Base-by-base conservation (phyloP, 2,329 filamentous ascomycete genomes). In the Dryadomyces quercivorus region DNA sequence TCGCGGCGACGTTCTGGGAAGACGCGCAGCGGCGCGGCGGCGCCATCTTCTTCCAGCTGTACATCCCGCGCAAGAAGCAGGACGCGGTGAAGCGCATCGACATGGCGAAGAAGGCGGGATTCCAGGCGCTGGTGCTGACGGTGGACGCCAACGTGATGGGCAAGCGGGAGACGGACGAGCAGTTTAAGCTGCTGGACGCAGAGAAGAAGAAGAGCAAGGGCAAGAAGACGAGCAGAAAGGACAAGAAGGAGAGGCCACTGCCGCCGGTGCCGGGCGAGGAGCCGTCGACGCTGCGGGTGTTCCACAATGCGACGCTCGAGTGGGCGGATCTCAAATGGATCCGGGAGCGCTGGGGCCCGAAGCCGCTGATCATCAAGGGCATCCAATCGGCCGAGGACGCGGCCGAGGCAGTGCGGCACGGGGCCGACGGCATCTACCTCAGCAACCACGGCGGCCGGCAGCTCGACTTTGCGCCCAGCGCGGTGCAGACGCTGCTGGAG, bases 291-390 rank as follows among this genome's bases (percentile, higher is more conserved):
- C n/a, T 44, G 22, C 53, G 50, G 18, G 26, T 20, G 8, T 31
- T 40, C 21, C 52, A 56, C 50, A 51, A 44, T 13, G n/a, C 51
- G 7, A n/a, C 51, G 15, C 26, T 55, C 9, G 20, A 15, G 21
- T 86, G 83, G 83, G 75, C 80, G 1, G 71, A 86, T 45, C 64
- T 86, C 31, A 67, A 70, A 16, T 70, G 80, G 53, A 62, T 86
- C 55, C 72, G 75, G 56, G 68, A 75, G 59, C 64, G 81, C 55
- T 86, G 82, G 80, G 72, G 79, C 57, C 81, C 81, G 0, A 7
- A 48, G n/a, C 65, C 66, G 1, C 43, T 68, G 5, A 61, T 66
- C 20, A 59, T 67, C n/a, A 68, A 69, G 55, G 66, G 66, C 21
- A 59, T 68, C 18, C 63, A 67, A 60, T 59, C 62, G 36, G 61